These are phyloP conservation scores for Rubroboletus pulcherrimus DNA, from an alignment of 768 basidiomycete species.

Conservation along the genomic window DNA sequence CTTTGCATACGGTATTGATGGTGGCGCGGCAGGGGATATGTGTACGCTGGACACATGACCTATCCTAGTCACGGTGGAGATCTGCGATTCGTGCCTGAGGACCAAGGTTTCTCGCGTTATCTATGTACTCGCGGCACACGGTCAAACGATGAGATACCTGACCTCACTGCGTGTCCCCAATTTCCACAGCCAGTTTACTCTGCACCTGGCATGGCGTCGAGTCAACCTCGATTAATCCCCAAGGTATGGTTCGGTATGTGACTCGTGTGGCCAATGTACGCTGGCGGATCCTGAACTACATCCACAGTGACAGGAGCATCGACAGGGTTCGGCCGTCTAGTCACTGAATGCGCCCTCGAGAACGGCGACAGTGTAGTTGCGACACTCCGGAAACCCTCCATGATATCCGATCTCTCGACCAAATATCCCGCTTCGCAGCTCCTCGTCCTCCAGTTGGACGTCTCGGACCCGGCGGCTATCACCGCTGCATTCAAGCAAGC, in stretches of 20 bases:
- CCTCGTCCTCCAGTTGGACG: conserved; percentile 41
- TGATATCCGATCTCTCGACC: conserved; percentile 28
- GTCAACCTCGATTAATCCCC: background rate
- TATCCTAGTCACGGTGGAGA: background rate
- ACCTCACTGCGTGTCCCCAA: background rate
- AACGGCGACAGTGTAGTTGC: conserved; percentile 42
- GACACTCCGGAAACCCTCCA: conserved; percentile 40
- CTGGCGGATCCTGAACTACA: background rate
- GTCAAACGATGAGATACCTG: too few species aligned
- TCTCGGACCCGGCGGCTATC: conserved; percentile 33
- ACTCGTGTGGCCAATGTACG: background rate
- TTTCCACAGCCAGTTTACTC: background rate
- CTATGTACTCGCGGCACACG: background rate
- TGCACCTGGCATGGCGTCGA: background rate
- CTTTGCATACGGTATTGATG: too few species aligned
- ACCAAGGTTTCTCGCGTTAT: background rate
- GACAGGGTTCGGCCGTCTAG: conserved; percentile 37
- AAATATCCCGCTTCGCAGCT: conserved; percentile 34
- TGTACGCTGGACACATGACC: background rate
- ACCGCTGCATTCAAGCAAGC: conserved; percentile 34
- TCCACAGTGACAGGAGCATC: conserved; percentile 40
- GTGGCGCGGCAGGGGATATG: background rate
- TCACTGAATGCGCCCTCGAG: conserved; percentile 34
- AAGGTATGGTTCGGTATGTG: conserved; percentile 26
- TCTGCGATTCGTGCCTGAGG: background rate